Percentiles rank a stretch among this genome's conserved stretches.
Evolutionary conservation across 257 asterid genomes (phyloP).

Genomic region (Prunella vulgaris): DNA sequence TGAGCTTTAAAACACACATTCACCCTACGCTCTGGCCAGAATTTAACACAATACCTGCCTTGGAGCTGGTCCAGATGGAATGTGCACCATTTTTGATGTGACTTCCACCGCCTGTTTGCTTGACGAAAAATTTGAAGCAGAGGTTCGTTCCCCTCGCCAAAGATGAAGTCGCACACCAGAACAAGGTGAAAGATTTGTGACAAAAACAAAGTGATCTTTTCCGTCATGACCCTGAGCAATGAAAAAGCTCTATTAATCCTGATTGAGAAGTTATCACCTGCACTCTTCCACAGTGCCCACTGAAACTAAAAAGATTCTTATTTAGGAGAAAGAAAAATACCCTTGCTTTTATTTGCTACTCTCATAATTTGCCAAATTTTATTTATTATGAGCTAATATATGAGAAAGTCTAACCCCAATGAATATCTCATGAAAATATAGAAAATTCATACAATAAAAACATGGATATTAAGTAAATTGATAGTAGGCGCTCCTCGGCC

Average conservation of each 20-base stretch:
- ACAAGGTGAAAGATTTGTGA: constrained; percentile 95
- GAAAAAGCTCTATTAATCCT: constrained; percentile 25
- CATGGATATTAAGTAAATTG: constrained; percentile 8
- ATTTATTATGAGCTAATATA: background rate
- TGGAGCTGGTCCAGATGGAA: constrained; percentile 98
- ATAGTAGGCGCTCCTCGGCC: constrained; percentile 10
- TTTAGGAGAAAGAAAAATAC: constrained; percentile 3
- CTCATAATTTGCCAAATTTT: background rate
- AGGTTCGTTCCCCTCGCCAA: constrained; percentile 73
- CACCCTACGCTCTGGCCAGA: background rate
- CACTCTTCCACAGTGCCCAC: background rate
- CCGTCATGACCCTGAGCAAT: constrained; percentile 63
- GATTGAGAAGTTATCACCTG: constrained; percentile 3
- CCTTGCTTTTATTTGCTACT: background rate
- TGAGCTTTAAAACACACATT: constrained; percentile 4
- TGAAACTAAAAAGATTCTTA: constrained; percentile 8
- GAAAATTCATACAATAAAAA: background rate
- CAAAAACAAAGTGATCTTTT: constrained; percentile 72
- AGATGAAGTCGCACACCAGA: constrained; percentile 92
- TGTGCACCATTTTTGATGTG: constrained; percentile 85
- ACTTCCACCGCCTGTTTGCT: constrained; percentile 58
- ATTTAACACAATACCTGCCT: constrained; percentile 70
- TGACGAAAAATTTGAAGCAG: constrained; percentile 38
- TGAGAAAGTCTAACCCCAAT: constrained; percentile 1
- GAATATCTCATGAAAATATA: constrained; percentile 3